Base-by-base conservation (phyloP, 1,284 basidiomycete species). In the Nidula niveotomentosa region DNA sequence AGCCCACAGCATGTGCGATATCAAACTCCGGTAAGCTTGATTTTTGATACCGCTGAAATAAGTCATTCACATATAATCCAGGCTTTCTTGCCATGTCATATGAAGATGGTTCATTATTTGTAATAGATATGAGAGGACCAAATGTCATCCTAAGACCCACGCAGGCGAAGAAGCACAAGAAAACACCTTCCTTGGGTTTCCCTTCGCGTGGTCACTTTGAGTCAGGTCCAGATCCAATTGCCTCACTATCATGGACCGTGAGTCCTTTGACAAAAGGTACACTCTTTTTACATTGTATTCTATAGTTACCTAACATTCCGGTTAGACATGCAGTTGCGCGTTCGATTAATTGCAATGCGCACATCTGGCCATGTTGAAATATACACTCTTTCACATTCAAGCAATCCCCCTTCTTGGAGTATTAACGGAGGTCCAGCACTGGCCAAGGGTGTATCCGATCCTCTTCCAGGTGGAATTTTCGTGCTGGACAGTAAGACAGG, bases 11-110 rank as follows among this genome's bases (percentile, higher is more conserved):
- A 13, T 84, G 76, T 62, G 83, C 86, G 2, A 69, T 90, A 12
- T 86, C 86, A 1, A 85, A 91, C 66, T 81, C 88, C 53, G 91
- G 88, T 90, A 62, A 63, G 81, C 64, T 12, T 10, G 9, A 35
- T 6, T 55, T 12, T 41, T 52, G 47, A 3, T 23, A 36, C 48
- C 46, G 5, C 47, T 47, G 48, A 9, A 36, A 30, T 51, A 37
- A 30, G 7, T 34, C 60, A 12, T 13, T 18, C 12, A 13, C n/a
- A 47, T 47, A 18, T 13, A 12, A n/a, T 49, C 3, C 10, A 91
- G 91, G 91, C 2, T 91, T 94, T 66, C 71, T 92, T 39, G 88
- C 91, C 0, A 76, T 86, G 1, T 83, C 86, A 1, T 92, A 88
- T 64, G 66, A 69, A 5, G 79, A 81, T 52, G 85, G 84, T 2